These are phyloP conservation scores for Helotiales sp. DNA, from an alignment of 2,329 filamentous ascomycete species.

Conservation along the genomic window DNA sequence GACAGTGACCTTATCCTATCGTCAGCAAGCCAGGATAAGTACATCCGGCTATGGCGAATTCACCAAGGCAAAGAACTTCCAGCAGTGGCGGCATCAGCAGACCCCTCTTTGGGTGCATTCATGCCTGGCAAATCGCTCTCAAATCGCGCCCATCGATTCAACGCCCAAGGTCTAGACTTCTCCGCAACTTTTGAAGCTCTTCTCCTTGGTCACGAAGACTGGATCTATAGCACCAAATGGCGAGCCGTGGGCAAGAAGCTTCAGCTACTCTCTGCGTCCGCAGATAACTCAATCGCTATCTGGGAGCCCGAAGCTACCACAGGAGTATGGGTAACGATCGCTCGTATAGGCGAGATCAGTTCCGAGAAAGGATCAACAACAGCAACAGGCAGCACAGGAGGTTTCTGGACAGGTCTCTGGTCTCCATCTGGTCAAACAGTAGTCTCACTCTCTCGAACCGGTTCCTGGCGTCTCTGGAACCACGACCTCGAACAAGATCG, in stretches of 20 bases:
- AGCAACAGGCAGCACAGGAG: conserved; percentile 91
- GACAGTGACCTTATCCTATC: conserved; percentile 76
- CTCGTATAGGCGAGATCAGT: conserved; percentile 89
- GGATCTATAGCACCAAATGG: conserved; percentile 81
- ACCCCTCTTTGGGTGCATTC: conserved; percentile 58
- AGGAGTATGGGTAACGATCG: conserved; percentile 87
- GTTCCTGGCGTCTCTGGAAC: conserved; percentile 88
- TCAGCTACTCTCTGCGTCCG: conserved; percentile 84
- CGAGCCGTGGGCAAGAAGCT: conserved; percentile 44
- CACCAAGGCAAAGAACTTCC: conserved; percentile 68
- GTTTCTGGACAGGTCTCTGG: conserved; percentile 97
- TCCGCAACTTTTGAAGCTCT: conserved; percentile 91
- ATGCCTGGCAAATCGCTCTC: conserved; percentile 72
- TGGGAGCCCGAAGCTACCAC: conserved; percentile 85
- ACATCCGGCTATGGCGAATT: conserved; percentile 89
- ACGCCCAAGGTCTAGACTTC: conserved; percentile 59
- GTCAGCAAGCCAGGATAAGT: conserved; percentile 96
- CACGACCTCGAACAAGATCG: conserved; percentile 59
- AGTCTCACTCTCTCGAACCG: conserved; percentile 83
- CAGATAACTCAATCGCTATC: conserved; percentile 90
- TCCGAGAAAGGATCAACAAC: conserved; percentile 94
- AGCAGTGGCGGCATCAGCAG: conserved; percentile 52
- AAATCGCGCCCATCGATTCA: conserved; percentile 84
- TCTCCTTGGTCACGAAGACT: conserved; percentile 93
- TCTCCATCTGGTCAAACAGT: conserved; percentile 73